phyloP scores from a whole-genome alignment of 1,284 basidiomycete species.

The Moesziomyces globuligerus region DNA sequence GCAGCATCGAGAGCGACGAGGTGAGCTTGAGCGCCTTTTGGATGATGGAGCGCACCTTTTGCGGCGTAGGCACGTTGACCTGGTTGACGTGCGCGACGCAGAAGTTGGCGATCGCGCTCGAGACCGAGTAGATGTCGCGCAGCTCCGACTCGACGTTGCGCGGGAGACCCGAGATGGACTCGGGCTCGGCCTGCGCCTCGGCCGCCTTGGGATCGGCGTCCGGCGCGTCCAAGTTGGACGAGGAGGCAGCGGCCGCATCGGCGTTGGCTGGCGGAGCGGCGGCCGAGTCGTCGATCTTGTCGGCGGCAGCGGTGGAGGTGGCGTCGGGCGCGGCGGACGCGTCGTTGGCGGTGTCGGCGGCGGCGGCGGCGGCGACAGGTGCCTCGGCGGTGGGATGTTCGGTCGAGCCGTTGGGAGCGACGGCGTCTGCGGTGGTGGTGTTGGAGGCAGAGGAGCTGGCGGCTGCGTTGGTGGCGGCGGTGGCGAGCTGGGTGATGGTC shows the following conservation, averaged over 20 bases:
- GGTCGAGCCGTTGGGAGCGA: neutral
- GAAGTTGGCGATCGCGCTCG: slow-evolving; percentile 53
- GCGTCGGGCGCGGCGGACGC: neutral
- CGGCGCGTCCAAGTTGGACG: too few species aligned
- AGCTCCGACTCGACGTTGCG: slow-evolving; percentile 35
- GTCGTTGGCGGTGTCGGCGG: neutral
- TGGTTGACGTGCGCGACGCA: slow-evolving; percentile 48
- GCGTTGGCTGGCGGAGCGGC: neutral
- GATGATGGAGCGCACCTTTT: slow-evolving; percentile 47
- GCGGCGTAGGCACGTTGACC: slow-evolving; percentile 29
- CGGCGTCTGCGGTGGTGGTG: neutral
- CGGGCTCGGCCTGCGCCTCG: neutral
- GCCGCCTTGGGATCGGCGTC: neutral
- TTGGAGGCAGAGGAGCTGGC: slow-evolving; percentile 1
- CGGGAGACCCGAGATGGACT: slow-evolving; percentile 25
- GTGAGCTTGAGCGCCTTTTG: slow-evolving; percentile 53
- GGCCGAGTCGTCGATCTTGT: slow-evolving; percentile 8
- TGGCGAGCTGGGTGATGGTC: slow-evolving; percentile 41
- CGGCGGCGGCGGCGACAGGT: neutral
- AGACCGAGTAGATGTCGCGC: slow-evolving; percentile 50
- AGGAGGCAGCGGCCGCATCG: slow-evolving; percentile 10
- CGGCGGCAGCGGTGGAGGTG: neutral
- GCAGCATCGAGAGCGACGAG: slow-evolving; percentile 49
- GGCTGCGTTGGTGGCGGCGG: slow-evolving; percentile 40
- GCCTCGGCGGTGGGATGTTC: slow-evolving; percentile 5